Evolutionary conservation across 208 protist species (phyloP), one percentile per base, ranked within the genome.

Genomic region (Acanthamoeba culbertsoni): DNA sequence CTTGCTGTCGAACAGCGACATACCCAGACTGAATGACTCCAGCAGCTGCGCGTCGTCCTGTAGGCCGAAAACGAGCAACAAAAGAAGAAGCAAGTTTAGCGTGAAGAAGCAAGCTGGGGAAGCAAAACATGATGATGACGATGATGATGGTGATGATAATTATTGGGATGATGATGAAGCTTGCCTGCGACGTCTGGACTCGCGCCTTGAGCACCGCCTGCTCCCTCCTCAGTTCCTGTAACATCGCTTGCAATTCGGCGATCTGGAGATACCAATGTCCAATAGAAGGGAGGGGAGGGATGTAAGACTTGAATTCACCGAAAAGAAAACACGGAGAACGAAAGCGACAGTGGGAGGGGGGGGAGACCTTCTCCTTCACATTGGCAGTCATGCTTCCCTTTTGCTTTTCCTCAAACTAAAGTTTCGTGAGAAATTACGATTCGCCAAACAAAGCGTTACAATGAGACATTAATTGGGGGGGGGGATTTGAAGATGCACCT

Each of bases 1-100:
- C 31, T 86, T 86, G n/a, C n/a, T n/a, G 31, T 88, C 79, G 26
- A 88, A 88, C 31, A 88, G 79, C 12, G 45, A 65, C 31, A 88
- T 48, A 20, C 79, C 79, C 45, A 63, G 46, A 35, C 79, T 88
- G 53, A 88, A 88, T 33, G 79, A 88, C 53, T 88, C 79, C 20
- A 88, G 46, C 45, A 88, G 53, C 40, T 88, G 79, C 37, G 79
- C 53, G 37, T 88, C 53, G 20, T 88, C 79, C 79, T 88, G 55
- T 63, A 23, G 48, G 8, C 18, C 48, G 12, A 55, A 8, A 55
- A 8, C 48, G n/a, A n/a, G n/a, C n/a, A n/a, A n/a, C n/a, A n/a
- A n/a, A n/a, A n/a, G n/a, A n/a, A n/a, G n/a, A n/a, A n/a, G n/a
- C n/a, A n/a, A n/a, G n/a, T n/a, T n/a, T n/a, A n/a, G n/a, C n/a